Evolutionary conservation across 139 green algal species (phyloP).

Genomic region (Chlamydomonas urium): DNA sequence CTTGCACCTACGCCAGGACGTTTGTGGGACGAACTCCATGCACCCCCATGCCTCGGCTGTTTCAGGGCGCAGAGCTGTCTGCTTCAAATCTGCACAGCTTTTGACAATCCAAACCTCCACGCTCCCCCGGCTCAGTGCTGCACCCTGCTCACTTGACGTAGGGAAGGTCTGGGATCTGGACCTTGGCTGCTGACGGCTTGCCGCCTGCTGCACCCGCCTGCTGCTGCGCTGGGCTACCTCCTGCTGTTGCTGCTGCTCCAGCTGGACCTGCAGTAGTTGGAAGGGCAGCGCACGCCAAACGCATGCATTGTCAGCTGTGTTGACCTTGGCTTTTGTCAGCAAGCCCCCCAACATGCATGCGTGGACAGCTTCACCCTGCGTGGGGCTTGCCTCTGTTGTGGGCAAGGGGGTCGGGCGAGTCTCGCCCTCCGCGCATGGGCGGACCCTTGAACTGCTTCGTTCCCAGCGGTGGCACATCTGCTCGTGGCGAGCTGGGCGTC

Average conservation of each 20-base stretch:
- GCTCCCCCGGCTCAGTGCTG: not conserved
- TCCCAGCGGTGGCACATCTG: constrained; percentile 26
- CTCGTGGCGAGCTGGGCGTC: constrained; percentile 9
- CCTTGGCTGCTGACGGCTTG: not conserved
- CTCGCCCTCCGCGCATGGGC: not conserved
- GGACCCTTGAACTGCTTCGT: not conserved
- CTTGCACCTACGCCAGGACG: not conserved
- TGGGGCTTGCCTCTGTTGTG: no score
- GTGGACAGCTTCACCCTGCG: not conserved
- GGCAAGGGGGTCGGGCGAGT: no score
- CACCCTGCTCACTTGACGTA: constrained; percentile 42
- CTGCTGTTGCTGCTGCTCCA: not conserved
- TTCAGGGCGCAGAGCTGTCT: not conserved
- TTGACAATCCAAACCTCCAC: not conserved
- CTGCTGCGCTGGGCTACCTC: not conserved
- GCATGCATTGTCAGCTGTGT: not conserved
- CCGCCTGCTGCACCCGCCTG: not conserved
- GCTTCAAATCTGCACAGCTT: not conserved
- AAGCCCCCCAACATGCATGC: not conserved
- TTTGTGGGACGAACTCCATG: not conserved
- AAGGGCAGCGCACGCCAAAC: not conserved
- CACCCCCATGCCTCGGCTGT: not conserved
- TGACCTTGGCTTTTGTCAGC: not conserved
- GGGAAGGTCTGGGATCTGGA: constrained; percentile 18
- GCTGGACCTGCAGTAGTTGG: not conserved